Conservation (phyloP, 306 rosid species). For the Sesbania bispinosa region DNA sequence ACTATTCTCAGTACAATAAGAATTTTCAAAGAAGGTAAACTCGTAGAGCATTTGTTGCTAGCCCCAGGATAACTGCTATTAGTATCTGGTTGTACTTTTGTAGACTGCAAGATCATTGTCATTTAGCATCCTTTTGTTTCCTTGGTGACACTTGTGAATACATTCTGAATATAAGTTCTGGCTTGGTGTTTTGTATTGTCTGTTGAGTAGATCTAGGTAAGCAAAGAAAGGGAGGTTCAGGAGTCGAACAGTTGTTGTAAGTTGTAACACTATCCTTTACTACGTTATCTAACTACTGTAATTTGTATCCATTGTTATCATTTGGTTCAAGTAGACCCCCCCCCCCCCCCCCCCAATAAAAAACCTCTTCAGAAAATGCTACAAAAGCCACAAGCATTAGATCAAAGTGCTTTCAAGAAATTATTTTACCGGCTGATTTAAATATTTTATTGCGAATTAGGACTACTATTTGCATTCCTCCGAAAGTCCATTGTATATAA, state of each 20-base stretch:
- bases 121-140: slow-evolving; percentile 21
- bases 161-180: slow-evolving; percentile 13
- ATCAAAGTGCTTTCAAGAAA: neutral
- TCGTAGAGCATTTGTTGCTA: slow-evolving; percentile 23
- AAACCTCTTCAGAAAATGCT: neutral
- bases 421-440: neutral
- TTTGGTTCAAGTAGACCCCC: neutral
- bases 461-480: too few species aligned
- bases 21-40: slow-evolving; percentile 53
- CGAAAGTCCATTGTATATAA: too few species aligned
- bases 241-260: slow-evolving; percentile 13
- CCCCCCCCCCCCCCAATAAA: too few species aligned
- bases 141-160: slow-evolving; percentile 20
- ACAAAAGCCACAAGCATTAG: neutral
- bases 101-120: slow-evolving; percentile 17
- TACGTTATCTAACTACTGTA: neutral
- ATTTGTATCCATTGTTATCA: slow-evolving; percentile 13
- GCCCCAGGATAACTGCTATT: slow-evolving; percentile 9
- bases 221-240: slow-evolving; percentile 4
- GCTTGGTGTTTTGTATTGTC: slow-evolving; percentile 1
- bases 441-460: slow-evolving; percentile 7
- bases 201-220: slow-evolving; percentile 27
- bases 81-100: slow-evolving; percentile 25
- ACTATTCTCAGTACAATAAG: slow-evolving; percentile 44
- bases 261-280: neutral